A percentile compares a stretch with the other conserved stretches of the same genome.
phyloP scores from a whole-genome alignment of 148 eudicot genomes.

The Silene uniflora region DNA sequence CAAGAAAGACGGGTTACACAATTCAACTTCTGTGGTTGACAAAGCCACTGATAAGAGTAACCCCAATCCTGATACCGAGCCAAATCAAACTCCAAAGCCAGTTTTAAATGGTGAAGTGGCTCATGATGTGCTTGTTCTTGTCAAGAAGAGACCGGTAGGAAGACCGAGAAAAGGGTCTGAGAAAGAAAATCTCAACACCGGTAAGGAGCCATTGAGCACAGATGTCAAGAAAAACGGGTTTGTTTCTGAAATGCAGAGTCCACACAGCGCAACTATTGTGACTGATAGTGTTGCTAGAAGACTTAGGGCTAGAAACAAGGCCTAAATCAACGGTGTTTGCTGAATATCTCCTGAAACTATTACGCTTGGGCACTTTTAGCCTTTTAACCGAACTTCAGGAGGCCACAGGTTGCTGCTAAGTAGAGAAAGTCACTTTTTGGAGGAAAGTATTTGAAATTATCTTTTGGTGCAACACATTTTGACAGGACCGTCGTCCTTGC shows the following conservation, averaged over 20 bases:
- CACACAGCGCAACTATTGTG: background rate
- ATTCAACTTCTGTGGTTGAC: background rate
- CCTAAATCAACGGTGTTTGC: slow-evolving; percentile 8
- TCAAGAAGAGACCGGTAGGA: background rate
- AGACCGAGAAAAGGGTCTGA: background rate
- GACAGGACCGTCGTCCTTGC: background rate
- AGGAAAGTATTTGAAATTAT: background rate
- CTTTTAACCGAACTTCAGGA: background rate
- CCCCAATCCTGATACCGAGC: background rate
- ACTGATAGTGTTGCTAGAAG: slow-evolving; percentile 21
- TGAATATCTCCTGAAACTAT: background rate
- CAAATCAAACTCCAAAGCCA: background rate
- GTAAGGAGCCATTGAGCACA: background rate
- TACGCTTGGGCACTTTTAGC: too few relatives aligned
- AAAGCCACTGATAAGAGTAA: too few relatives aligned
- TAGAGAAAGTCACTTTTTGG: background rate
- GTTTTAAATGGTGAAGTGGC: background rate
- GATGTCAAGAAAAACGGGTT: background rate
- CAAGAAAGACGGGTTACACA: background rate
- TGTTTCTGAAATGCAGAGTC: background rate
- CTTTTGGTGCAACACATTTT: slow-evolving; percentile 3
- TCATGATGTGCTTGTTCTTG: background rate
- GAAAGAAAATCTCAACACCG: background rate
- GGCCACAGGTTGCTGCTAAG: background rate
- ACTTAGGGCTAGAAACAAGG: slow-evolving; percentile 19